Conservation (phyloP, 257 asterid genomes). For the Fraxinus anomala region DNA sequence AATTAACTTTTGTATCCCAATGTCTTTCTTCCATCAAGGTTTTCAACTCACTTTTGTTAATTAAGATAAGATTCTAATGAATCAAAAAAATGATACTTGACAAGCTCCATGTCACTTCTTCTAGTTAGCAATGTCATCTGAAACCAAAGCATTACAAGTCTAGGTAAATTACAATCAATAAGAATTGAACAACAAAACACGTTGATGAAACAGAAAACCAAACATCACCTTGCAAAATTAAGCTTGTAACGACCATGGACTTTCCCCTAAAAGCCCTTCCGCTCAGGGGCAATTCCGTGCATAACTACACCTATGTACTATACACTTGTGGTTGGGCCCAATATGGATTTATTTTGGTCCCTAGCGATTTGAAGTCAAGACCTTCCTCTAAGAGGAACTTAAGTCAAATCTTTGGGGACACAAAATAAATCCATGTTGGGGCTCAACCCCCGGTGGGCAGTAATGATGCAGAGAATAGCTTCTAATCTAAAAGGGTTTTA, state of each 20-base stretch:
- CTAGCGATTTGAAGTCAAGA: too few species aligned
- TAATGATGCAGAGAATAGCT: too few species aligned
- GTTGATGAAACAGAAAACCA: constrained; percentile 8
- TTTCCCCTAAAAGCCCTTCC: too few species aligned
- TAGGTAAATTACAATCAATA: neutral
- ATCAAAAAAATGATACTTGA: neutral
- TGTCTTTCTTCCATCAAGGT: neutral
- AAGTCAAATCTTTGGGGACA: too few species aligned
- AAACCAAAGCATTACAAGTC: neutral
- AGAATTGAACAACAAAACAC: neutral
- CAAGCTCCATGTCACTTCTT: constrained; percentile 1
- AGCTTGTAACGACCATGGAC: neutral
- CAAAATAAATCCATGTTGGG: too few species aligned
- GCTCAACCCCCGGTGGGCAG: too few species aligned
- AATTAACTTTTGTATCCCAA: neutral
- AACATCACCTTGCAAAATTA: neutral
- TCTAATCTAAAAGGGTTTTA: too few species aligned
- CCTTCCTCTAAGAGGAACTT: too few species aligned
- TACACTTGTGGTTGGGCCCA: too few species aligned
- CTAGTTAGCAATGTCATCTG: neutral
- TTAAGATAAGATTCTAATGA: neutral
- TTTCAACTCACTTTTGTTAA: neutral
- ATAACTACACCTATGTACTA: too few species aligned
- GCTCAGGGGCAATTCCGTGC: too few species aligned
- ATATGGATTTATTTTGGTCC: too few species aligned